Base-by-base conservation (phyloP, 805 yeast species). In the Phaffomyces antillensis region DNA sequence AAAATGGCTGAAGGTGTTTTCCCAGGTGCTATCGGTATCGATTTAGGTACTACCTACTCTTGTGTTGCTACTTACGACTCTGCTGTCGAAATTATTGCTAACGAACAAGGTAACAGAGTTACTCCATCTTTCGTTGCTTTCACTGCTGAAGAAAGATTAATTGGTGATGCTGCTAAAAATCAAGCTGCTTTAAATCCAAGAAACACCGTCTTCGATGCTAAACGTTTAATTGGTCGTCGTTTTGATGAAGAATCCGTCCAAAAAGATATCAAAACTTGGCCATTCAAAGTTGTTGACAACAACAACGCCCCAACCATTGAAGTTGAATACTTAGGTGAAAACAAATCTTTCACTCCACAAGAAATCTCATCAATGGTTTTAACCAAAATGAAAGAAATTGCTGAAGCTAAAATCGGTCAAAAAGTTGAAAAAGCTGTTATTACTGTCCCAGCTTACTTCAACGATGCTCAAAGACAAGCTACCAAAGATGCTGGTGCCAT, bases 11-110 rank as follows among this genome's bases (percentile, higher is more conserved):
- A 89, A 81, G 96, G 96, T 84, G 93, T 89, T 77, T 89, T 86
- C 84, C 93, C 90, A 82, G 97, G 97, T 85, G 93, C 93, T 74
- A 86, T 88, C 70, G 99, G 99, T 84, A 91, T 91, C 83, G 98
- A 90, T 79, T 78, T 86, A 73, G 95, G 95, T 81, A 86, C 95
- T 63, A 82, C 88, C 58, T 73, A 75, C 71, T 81, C 87, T 50
- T 81, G 87, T 81, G 87, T 81, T 62, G 87, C 86, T 69, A 81
- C 82, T 65, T 81, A 77, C 75, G 83, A 80, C 69, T 75, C 80
- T 58, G 81, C 81, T 67, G 88, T 81, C 64, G 87, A 81, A 67
- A 81, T 81, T 65, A 79, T 81, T 71, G 86, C 87, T 64, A 81
- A 81, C 72, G 88, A 81, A 70, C 87, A 81, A 73, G 88, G 88